Base-by-base conservation (phyloP, 106 monocot genomes). In the Xerophyta viscosa region DNA sequence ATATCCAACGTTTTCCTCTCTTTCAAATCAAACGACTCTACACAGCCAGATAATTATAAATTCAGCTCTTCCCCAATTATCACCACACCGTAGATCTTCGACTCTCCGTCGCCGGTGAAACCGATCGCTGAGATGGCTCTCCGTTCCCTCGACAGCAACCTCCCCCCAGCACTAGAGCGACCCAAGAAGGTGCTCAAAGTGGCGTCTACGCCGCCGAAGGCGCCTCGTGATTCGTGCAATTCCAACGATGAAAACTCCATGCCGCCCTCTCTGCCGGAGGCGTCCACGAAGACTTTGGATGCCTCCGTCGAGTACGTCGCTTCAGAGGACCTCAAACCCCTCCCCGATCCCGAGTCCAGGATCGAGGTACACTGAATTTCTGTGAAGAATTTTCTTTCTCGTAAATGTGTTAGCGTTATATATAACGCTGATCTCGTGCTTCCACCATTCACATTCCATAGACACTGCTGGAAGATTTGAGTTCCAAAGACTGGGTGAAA, bases 131-230 rank as follows among this genome's bases (percentile, higher is more conserved):
- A n/a, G n/a, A 92, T 92, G 92, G 92, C 87, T 5, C 82, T 92
- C 22, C 58, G 92, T 58, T 71, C 83, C 28, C 67, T 87, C 41
- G 79, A 92, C 65, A 87, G 87, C 43, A 58, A 74, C 8, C 71
- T 87, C 20, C 83, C 83, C 7, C 18, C 48, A 6, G 13, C 41
- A 31, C 37, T 55, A 24, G 78, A 92, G 46, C 57, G 87, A 44
- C 82, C 92, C 29, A 79, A 71, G 65, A 92, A 92, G 79, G 65
- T 68, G 4, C 50, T 81, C 24, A 87, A 81, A 77, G 31, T 75
- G 15, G 31, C 48, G 10, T 36, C 33, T 36, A 5, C 5, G 11
- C 22, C 24, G 15, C 21, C 58, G n/a, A 12, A 14, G 23, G 15
- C 20, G 12, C 50, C 12, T 18, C 45, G 26, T 12, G 59, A 52